Conservation (phyloP, 805 yeast species). For the Diddensiella santjacobensis region DNA sequence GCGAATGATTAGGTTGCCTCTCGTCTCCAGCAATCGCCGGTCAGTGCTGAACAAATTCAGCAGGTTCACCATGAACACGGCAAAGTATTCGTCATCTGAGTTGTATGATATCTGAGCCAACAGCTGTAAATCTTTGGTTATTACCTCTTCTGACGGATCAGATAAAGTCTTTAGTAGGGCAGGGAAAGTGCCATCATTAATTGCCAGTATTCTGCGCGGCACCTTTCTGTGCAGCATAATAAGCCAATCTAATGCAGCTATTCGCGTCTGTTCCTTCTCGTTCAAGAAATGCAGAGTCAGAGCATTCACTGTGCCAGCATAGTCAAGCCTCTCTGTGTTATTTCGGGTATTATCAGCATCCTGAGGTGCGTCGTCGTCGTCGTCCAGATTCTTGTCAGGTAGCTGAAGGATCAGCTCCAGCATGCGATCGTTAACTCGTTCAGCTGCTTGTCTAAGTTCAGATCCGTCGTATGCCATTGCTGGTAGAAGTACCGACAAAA, state of each 20-base stretch:
- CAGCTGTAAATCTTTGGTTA: slow-evolving; percentile 65
- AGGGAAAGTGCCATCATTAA: slow-evolving; percentile 60
- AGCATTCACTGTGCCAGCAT: slow-evolving; percentile 61
- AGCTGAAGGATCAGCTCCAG: slow-evolving; percentile 50
- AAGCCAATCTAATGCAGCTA: slow-evolving; percentile 88
- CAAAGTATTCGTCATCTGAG: slow-evolving; percentile 71
- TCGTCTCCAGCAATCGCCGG: slow-evolving; percentile 56
- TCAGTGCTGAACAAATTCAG: slow-evolving; percentile 68
- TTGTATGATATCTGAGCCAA: slow-evolving; percentile 69
- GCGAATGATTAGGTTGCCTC: slow-evolving; percentile 80
- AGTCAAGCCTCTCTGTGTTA: slow-evolving; percentile 37
- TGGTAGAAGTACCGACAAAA: slow-evolving; percentile 64
- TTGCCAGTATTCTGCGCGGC: slow-evolving; percentile 48
- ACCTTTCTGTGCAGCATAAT: slow-evolving; percentile 72
- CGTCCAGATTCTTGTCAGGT: slow-evolving; percentile 22
- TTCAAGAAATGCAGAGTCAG: slow-evolving; percentile 68
- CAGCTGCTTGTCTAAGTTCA: slow-evolving; percentile 51
- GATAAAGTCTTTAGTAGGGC: slow-evolving; percentile 70
- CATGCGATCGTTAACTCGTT: slow-evolving; percentile 52
- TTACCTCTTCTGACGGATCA: slow-evolving; percentile 74
- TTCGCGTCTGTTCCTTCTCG: slow-evolving; percentile 75
- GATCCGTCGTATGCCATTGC: slow-evolving; percentile 52
- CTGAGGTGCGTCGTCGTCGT: slow-evolving; percentile 9
- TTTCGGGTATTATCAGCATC: background rate
- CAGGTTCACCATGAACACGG: slow-evolving; percentile 68